Conservation (phyloP, 2,329 filamentous ascomycete species). For the Aspergillus sp. region DNA sequence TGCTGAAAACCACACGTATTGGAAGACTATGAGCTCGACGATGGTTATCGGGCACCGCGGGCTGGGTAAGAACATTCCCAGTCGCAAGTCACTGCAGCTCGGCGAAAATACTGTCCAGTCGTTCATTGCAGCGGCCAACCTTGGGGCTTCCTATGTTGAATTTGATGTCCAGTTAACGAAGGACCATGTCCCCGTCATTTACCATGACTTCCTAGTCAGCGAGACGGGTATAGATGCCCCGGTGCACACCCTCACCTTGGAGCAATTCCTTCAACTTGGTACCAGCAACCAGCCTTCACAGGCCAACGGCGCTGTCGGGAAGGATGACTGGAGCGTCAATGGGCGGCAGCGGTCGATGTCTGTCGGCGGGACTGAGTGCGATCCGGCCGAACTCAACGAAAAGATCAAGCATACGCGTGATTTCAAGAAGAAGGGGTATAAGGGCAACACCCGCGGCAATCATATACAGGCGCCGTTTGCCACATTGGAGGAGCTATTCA, state of each 20-base stretch:
- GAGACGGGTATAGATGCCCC: slow-evolving; percentile 96
- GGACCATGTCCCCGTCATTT: slow-evolving; percentile 94
- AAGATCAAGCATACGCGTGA: slow-evolving; percentile 96
- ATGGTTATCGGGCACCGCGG: slow-evolving; percentile 70
- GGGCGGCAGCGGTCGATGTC: slow-evolving; percentile 49
- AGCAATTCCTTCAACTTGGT: slow-evolving; percentile 84
- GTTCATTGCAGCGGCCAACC: slow-evolving; percentile 89
- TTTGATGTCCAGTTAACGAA: slow-evolving; percentile 96
- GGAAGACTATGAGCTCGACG: slow-evolving; percentile 82
- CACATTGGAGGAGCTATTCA: slow-evolving; percentile 87
- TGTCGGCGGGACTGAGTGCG: slow-evolving; percentile 43
- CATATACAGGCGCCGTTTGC: slow-evolving; percentile 96
- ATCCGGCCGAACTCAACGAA: slow-evolving; percentile 48
- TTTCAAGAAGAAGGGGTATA: slow-evolving; percentile 90
- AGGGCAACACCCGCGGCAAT: slow-evolving; percentile 85
- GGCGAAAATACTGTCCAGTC: slow-evolving; percentile 94
- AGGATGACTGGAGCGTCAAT: slow-evolving; percentile 8
- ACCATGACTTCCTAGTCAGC: slow-evolving; percentile 95
- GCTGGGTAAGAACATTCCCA: slow-evolving; percentile 79
- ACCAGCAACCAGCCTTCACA: slow-evolving; percentile 39
- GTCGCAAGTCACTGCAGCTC: slow-evolving; percentile 78
- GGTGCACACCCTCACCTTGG: slow-evolving; percentile 85
- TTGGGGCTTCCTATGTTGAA: slow-evolving; percentile 67
- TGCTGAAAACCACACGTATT: slow-evolving; percentile 85
- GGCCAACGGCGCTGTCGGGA: slow-evolving; percentile 7